These are phyloP conservation scores for Salix brachista DNA, from an alignment of 345 rosid species.

Conservation along the genomic window DNA sequence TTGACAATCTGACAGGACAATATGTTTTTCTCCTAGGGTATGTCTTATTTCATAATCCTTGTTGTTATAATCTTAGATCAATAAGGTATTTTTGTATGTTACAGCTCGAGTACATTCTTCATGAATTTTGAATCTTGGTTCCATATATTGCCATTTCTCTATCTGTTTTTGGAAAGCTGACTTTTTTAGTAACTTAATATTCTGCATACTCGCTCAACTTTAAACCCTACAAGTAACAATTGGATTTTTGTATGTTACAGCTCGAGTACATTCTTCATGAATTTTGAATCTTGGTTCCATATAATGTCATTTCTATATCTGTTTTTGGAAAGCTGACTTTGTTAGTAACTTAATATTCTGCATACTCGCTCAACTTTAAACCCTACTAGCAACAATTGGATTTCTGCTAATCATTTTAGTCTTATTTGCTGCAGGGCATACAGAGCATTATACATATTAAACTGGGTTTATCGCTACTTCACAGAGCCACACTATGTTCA, in stretches of 20 bases:
- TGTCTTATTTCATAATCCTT: not conserved
- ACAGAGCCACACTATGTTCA: constrained; percentile 53
- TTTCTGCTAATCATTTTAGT: not conserved
- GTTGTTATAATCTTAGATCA: not conserved
- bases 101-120: not conserved
- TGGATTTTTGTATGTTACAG: not conserved
- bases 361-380: not conserved
- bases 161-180: not conserved
- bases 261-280: too few species aligned
- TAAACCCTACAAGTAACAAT: not conserved
- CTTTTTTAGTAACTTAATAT: not conserved
- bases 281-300: not conserved
- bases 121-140: not conserved
- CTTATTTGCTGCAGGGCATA: constrained; percentile 46
- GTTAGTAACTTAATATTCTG: not conserved
- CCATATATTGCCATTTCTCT: not conserved
- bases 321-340: not conserved
- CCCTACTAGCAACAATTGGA: not conserved
- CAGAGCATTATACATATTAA: constrained; percentile 51
- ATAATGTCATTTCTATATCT: not conserved
- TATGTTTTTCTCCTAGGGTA: constrained; percentile 59
- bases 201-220: not conserved
- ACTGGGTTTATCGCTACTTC: constrained; percentile 69
- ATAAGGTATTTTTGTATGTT: not conserved
- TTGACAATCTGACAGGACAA: constrained; percentile 48